Evolutionary conservation across 331 rosid species (phyloP).

Genomic region (Acacia concinna): DNA sequence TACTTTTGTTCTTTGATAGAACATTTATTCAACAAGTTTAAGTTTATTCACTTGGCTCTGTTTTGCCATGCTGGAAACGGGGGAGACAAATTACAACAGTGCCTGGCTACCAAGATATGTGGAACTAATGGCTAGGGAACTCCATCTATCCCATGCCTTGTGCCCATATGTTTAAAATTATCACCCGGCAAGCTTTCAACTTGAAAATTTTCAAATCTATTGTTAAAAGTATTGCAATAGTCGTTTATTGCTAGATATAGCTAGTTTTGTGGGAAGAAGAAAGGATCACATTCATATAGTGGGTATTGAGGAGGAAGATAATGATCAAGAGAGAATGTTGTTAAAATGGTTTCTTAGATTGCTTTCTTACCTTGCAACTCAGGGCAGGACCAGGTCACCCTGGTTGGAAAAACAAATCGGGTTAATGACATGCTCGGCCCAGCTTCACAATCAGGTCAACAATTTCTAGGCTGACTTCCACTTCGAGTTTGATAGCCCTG

Average conservation of each 20-base stretch:
- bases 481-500: too few species aligned
- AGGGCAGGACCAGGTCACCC: too few species aligned
- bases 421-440: too few species aligned
- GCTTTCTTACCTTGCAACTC: too few species aligned
- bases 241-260: background rate
- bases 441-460: too few species aligned
- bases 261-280: background rate
- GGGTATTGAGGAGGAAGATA: background rate
- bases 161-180: conserved; percentile 34
- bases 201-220: conserved; percentile 40
- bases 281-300: background rate
- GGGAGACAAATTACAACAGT: too few species aligned
- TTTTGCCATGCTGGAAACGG: background rate
- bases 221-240: conserved; percentile 21
- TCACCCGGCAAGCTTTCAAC: conserved; percentile 30
- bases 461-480: too few species aligned
- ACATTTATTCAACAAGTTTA: background rate
- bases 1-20: conserved; percentile 61
- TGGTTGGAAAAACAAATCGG: too few species aligned
- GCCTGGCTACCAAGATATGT: too few species aligned
- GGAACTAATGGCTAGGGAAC: background rate
- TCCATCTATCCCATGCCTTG: background rate
- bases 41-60: background rate
- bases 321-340: background rate
- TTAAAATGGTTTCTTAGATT: background rate